phyloP scores from a whole-genome alignment of 2,329 filamentous ascomycete species.

The Aschersonia sp. region DNA sequence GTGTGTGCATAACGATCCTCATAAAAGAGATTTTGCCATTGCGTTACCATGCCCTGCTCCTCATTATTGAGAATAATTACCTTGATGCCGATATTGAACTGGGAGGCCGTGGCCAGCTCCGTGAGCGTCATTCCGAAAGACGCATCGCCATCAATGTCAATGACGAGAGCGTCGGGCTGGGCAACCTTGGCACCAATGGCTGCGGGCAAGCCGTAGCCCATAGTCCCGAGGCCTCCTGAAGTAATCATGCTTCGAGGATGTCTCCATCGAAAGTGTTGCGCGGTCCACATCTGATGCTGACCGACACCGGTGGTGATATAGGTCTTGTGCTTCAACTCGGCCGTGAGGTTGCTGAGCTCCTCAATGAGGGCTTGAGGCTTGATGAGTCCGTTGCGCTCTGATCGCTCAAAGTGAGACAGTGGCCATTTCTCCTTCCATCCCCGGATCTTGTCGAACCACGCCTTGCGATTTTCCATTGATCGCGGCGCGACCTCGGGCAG shows the following conservation, averaged over 20 bases:
- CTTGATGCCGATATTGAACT: slow-evolving; percentile 96
- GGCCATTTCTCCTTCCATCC: slow-evolving; percentile 90
- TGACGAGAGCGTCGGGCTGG: slow-evolving; percentile 63
- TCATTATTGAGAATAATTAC: slow-evolving; percentile 91
- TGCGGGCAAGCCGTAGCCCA: slow-evolving; percentile 89
- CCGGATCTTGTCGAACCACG: slow-evolving; percentile 83
- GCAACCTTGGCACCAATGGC: slow-evolving; percentile 89
- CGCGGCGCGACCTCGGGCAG: slow-evolving; percentile 55
- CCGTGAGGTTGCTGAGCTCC: slow-evolving; percentile 74
- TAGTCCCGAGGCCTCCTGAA: slow-evolving; percentile 72
- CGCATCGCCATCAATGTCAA: slow-evolving; percentile 96
- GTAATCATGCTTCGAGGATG: slow-evolving; percentile 89
- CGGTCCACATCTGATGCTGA: slow-evolving; percentile 98
- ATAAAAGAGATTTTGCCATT: slow-evolving; percentile 97
- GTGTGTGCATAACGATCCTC: slow-evolving; percentile 87
- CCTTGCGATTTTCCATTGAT: slow-evolving; percentile 49
- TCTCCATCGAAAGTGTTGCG: slow-evolving; percentile 92
- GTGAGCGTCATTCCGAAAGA: slow-evolving; percentile 98
- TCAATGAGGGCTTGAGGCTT: slow-evolving; percentile 92
- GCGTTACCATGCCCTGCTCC: slow-evolving; percentile 96
- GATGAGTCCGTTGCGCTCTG: slow-evolving; percentile 63
- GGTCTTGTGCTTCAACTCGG: slow-evolving; percentile 64
- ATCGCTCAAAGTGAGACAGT: slow-evolving; percentile 64
- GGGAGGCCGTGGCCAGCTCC: slow-evolving; percentile 79
- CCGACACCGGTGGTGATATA: slow-evolving; percentile 90